Evolutionary conservation across 2,329 filamentous ascomycete species (phyloP), one percentile per base, ranked within the genome.

Genomic region (Fusarium sulawesiense): DNA sequence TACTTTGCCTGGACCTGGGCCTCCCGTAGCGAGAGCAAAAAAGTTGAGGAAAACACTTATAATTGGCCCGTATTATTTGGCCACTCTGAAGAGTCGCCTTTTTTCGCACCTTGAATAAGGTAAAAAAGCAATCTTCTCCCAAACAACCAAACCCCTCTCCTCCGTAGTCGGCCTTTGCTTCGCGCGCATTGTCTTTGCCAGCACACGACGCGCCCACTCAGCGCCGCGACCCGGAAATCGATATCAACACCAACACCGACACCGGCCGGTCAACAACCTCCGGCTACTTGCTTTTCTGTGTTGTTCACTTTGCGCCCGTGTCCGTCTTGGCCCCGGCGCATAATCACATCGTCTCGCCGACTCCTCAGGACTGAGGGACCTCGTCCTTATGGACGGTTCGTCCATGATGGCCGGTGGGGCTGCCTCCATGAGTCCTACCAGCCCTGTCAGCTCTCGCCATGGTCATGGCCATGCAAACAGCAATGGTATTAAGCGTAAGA

Each of bases 401-500:
- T 80, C 81, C 72, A 80, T 80, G 75, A 78, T 81, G 78, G 80
- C 80, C 74, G 80, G 81, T 78, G 83, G 82, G 78, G 83, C 82
- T 68, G 80, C 81, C 71, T 84, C 84, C 56, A 82, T 83, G 76
- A 87, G 85, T 76, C 86, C 86, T 76, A 87, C 85, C 71, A 87
- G 85, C 77, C 86, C 86, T 64, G 79, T 85, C 74, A 87, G 84
- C 77, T 81, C 83, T 71, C 84, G 85, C 70, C 83, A 84, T 40
- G 72, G 72, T n/a, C 72, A 71, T 74, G 84, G 81, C 25, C 72
- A 73, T 73, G 84, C 81, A 68, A 84, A 82, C 68, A 83, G 82
- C 67, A 73, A 75, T 58, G 73, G 73, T 50, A 63, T 76, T 70
- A 91, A 91, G 82, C 83, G 89, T 76, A 91, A 91, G 84, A 78